Conservation (phyloP, 176 grass and related monocot species). For the Oryza nivara region DNA sequence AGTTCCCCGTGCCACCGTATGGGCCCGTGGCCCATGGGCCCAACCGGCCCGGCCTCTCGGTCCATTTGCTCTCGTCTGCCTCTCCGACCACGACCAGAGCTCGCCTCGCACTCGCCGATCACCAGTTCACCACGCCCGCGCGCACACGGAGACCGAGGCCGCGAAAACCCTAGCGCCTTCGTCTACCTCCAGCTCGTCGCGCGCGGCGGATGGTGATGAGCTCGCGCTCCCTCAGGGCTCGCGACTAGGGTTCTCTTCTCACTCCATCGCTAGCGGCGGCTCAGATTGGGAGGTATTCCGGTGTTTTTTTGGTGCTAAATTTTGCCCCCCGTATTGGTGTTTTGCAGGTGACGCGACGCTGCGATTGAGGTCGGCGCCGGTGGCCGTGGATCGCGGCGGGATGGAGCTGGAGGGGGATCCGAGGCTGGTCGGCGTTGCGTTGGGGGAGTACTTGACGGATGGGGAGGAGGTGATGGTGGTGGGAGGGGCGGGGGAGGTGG, state of each 20-base stretch:
- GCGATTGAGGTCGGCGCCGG: constrained; percentile 12
- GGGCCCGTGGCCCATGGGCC: neutral
- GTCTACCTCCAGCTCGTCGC: neutral
- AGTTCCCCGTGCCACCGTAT: neutral
- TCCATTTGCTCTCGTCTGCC: neutral
- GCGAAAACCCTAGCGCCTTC: constrained; percentile 32
- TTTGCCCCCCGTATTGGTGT: neutral
- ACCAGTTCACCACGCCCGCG: neutral
- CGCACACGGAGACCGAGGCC: constrained; percentile 17
- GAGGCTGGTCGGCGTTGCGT: neutral
- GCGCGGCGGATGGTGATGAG: neutral
- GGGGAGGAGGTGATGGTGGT: constrained; percentile 15
- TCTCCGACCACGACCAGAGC: neutral
- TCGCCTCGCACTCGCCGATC: neutral
- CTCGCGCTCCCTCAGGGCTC: neutral
- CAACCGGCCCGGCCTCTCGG: neutral
- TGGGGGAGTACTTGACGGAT: neutral
- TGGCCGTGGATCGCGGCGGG: neutral
- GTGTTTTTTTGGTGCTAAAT: neutral
- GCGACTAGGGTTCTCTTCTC: neutral
- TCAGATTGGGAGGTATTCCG: constrained; percentile 16
- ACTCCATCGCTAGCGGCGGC: neutral
- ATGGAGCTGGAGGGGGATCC: neutral
- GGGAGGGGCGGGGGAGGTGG: neutral
- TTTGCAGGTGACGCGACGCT: neutral